Conservation (phyloP, 371 early-diverging fungal species). For the Apophysomyces elegans region DNA sequence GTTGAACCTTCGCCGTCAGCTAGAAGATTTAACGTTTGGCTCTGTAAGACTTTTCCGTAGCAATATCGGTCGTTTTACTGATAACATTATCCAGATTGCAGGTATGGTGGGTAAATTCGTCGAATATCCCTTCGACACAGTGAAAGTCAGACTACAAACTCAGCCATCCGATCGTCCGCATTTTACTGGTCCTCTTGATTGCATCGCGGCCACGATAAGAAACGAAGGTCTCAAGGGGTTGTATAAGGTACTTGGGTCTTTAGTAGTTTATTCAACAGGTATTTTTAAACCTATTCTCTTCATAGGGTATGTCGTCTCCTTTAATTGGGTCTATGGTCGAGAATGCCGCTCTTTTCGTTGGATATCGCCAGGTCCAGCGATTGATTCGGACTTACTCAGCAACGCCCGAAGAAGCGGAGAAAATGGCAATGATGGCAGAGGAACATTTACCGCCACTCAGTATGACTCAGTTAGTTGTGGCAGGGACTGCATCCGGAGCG, state of each 20-base stretch:
- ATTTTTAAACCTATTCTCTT: not conserved
- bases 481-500: constrained; percentile 89
- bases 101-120: constrained; percentile 93
- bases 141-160: constrained; percentile 94
- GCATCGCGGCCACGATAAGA: constrained; percentile 69
- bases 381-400: constrained; percentile 57
- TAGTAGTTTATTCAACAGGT: not conserved
- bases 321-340: constrained; percentile 94
- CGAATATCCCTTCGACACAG: constrained; percentile 97
- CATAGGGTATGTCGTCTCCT: constrained; percentile 88
- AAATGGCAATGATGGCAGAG: constrained; percentile 20
- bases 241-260: constrained; percentile 65
- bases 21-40: constrained; percentile 30
- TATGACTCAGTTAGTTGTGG: constrained; percentile 73
- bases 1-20: constrained; percentile 23
- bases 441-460: constrained; percentile 52
- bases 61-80: not conserved
- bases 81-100: constrained; percentile 58
- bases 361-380: constrained; percentile 84
- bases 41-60: constrained; percentile 19
- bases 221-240: constrained; percentile 81
- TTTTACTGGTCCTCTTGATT: constrained; percentile 86
- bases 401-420: constrained; percentile 25
- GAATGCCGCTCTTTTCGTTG: constrained; percentile 90
- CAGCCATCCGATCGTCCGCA: constrained; percentile 72